A percentile compares a stretch with the other conserved stretches of the same genome.
phyloP scores from a whole-genome alignment of 83 land plant species.

The Picea abies region DNA sequence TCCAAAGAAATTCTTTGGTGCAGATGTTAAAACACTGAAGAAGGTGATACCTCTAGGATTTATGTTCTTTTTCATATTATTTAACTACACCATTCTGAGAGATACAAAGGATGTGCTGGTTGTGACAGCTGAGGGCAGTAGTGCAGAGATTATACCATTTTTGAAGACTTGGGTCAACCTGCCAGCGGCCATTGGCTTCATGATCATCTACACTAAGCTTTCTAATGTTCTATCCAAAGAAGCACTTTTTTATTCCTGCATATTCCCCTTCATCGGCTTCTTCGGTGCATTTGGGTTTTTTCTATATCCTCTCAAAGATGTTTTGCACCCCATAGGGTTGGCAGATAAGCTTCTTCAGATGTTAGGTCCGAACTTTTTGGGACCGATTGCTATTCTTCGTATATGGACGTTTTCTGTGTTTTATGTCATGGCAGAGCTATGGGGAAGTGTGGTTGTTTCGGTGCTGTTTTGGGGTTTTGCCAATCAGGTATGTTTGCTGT shows the following conservation, averaged over 20 bases:
- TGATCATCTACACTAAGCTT: conserved; percentile 35
- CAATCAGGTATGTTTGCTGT: background rate
- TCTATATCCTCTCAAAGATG: conserved; percentile 44
- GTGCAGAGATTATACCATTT: conserved; percentile 50
- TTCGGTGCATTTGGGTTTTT: conserved; percentile 26
- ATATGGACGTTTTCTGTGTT: no score
- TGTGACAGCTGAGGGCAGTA: conserved; percentile 61
- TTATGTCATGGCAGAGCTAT: no score
- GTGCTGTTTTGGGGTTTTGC: no score
- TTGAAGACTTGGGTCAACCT: conserved; percentile 59
- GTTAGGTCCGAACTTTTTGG: no score
- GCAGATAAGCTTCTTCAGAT: no score
- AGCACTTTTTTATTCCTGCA: conserved; percentile 44
- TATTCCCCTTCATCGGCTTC: conserved; percentile 39
- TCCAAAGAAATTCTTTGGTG: conserved; percentile 57
- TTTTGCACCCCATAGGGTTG: conserved; percentile 29
- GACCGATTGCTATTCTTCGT: no score
- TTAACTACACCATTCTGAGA: conserved; percentile 50
- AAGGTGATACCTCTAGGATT: conserved; percentile 32
- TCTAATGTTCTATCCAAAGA: conserved; percentile 33
- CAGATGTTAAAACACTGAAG: conserved; percentile 64
- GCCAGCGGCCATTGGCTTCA: conserved; percentile 56
- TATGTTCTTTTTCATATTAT: conserved; percentile 61
- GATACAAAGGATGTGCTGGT: conserved; percentile 12
- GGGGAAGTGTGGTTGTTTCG: no score